Evolutionary conservation across 2,329 filamentous ascomycete species (phyloP), one percentile per base, ranked within the genome.

Genomic region (Pyricularia sp.): DNA sequence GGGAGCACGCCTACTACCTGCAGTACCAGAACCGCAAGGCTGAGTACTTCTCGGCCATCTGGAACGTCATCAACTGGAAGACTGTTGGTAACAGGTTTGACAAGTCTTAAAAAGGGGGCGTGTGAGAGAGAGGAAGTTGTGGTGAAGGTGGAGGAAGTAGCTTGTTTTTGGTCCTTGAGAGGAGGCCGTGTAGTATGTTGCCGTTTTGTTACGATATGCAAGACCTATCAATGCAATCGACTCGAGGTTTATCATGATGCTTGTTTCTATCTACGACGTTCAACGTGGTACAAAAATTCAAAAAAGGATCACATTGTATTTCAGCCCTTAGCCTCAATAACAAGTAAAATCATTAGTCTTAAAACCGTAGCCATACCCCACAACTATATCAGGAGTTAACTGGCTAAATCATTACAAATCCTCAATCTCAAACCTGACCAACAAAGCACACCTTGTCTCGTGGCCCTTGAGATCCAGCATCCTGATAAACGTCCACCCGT

Each of bases 21-120:
- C 92, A 97, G 84, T 97, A 97, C 83, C 87, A 97, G 88, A 97
- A 97, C 86, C 90, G 93, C 81, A 97, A 97, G 88, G 93, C 91
- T 69, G 93, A 97, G 83, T 97, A 97, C 85, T 97, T 97, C 81
- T 87, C 87, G 75, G 92, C 92, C 70, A 91, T 97, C 78, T 97
- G 94, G 94, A 92, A 97, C 74, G 93, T 97, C 66, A 84, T 97
- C 80, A 97, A 97, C 88, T 97, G 94, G 94, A 93, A 93, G 87
- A 88, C 91, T 36, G 94, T 93, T 64, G 89, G 92, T 79, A 88
- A 90, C 84, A 88, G 92, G 72, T 93, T 92, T 12, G 65, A 66
- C 31, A 66, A 66, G 65, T 12, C 65, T 25, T 66, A 12, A 65
- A 6, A 30, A 6, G n/a, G 12, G 26, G 25, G 31, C 10, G 61